Conservation (phyloP, 345 rosid genomes). For the Sapria himalayana region DNA sequence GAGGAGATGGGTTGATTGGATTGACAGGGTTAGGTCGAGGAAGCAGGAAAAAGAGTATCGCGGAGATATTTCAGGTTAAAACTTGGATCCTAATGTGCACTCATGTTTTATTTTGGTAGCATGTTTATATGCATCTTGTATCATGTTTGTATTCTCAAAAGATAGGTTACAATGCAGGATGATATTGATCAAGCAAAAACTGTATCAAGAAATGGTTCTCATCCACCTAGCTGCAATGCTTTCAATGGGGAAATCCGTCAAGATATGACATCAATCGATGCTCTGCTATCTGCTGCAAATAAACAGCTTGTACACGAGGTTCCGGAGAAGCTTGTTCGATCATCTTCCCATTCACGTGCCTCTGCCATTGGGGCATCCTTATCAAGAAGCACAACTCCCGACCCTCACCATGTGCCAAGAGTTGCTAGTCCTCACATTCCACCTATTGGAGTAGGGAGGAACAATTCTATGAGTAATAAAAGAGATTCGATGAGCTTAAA, state of each 20-base stretch:
- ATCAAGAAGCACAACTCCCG: slow-evolving; percentile 50
- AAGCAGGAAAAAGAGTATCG: slow-evolving; percentile 53
- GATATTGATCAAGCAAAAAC: slow-evolving; percentile 20
- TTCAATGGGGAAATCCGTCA: slow-evolving; percentile 19
- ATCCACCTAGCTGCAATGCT: slow-evolving; percentile 35
- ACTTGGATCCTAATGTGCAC: slow-evolving; percentile 3
- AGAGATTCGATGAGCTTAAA: slow-evolving; percentile 16
- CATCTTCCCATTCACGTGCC: slow-evolving; percentile 33
- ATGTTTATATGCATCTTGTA: slow-evolving; percentile 4
- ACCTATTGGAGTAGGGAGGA: slow-evolving; percentile 34
- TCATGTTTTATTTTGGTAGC: not conserved
- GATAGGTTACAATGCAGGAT: slow-evolving; percentile 31
- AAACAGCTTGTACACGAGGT: slow-evolving; percentile 12
- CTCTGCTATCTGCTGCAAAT: slow-evolving; percentile 15
- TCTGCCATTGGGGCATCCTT: slow-evolving; percentile 37
- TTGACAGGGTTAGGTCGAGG: slow-evolving; percentile 48
- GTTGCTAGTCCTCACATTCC: slow-evolving; percentile 42
- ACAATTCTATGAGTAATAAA: slow-evolving; percentile 24
- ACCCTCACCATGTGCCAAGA: slow-evolving; percentile 33
- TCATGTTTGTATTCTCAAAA: slow-evolving; percentile 4
- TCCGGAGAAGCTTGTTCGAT: slow-evolving; percentile 17
- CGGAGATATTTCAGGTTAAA: slow-evolving; percentile 75
- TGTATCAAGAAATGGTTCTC: slow-evolving; percentile 31
- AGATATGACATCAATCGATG: slow-evolving; percentile 20
- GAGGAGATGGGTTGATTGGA: slow-evolving; percentile 73